Conservation (phyloP, 2,329 filamentous ascomycete species). For the Ilyonectria mors-panacis region DNA sequence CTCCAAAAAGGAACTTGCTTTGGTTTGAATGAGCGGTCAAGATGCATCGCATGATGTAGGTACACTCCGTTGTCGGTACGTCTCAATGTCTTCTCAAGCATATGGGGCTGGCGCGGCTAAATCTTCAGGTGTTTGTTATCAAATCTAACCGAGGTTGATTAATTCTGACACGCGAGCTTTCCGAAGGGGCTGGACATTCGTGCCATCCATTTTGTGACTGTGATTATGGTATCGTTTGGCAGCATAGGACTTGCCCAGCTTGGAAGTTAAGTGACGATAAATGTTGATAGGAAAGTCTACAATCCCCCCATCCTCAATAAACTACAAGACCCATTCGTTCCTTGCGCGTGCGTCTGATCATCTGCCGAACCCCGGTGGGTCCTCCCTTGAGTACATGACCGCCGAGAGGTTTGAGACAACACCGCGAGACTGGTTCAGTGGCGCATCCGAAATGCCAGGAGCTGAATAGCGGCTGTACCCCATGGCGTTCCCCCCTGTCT, state of each 20-base stretch:
- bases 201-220: not conserved
- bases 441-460: not conserved
- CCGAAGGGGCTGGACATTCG: not conserved
- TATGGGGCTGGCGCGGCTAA: not conserved
- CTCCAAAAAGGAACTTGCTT: not conserved
- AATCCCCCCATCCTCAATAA: not conserved
- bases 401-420: not conserved
- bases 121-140: not conserved
- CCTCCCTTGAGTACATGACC: not conserved
- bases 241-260: not conserved
- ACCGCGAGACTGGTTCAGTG: not conserved
- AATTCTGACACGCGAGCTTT: not conserved
- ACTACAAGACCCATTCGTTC: no score
- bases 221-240: not conserved
- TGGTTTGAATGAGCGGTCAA: constrained; percentile 9
- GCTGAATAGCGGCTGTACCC: not conserved
- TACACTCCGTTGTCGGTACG: not conserved
- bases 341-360: not conserved
- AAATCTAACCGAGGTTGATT: not conserved
- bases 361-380: not conserved
- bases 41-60: not conserved
- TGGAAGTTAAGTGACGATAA: not conserved
- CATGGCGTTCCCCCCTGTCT: not conserved
- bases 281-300: not conserved
- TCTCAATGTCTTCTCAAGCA: not conserved